These are phyloP conservation scores for Pichia ethanolica DNA, from an alignment of 805 yeast species.

Conservation along the genomic window DNA sequence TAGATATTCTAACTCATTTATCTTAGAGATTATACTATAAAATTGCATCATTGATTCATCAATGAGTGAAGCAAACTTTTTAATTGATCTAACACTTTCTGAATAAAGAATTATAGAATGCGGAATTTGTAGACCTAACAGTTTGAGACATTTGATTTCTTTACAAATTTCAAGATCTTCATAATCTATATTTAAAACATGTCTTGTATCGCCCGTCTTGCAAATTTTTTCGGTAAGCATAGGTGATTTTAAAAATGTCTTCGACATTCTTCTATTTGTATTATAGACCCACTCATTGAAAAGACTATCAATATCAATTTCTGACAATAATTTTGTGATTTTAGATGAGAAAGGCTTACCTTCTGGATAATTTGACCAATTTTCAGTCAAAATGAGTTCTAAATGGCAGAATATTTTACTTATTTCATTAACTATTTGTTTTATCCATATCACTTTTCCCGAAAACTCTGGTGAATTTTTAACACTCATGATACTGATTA, in stretches of 20 bases:
- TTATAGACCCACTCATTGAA: constrained; percentile 43
- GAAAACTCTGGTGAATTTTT: constrained; percentile 43
- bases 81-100: constrained; percentile 40
- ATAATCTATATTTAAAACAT: constrained; percentile 5
- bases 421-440: constrained; percentile 41
- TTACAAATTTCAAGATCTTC: constrained; percentile 30
- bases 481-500: constrained; percentile 25
- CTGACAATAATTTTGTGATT: constrained; percentile 36
- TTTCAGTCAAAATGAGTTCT: constrained; percentile 47
- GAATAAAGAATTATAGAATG: constrained; percentile 39
- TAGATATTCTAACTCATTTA: constrained; percentile 31
- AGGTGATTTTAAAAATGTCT: constrained; percentile 5
- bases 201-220: too few species aligned
- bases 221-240: not conserved
- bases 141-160: constrained; percentile 45
- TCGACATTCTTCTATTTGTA: constrained; percentile 6
- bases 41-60: constrained; percentile 43
- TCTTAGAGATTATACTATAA: constrained; percentile 10
- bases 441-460: constrained; percentile 43
- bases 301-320: constrained; percentile 35
- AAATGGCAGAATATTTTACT: constrained; percentile 36
- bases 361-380: constrained; percentile 57
- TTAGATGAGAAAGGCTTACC: constrained; percentile 58
- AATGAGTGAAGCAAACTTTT: constrained; percentile 51
- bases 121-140: constrained; percentile 53